Base-by-base conservation (phyloP, 1,284 basidiomycete genomes). In the Pascua guehoae region DNA sequence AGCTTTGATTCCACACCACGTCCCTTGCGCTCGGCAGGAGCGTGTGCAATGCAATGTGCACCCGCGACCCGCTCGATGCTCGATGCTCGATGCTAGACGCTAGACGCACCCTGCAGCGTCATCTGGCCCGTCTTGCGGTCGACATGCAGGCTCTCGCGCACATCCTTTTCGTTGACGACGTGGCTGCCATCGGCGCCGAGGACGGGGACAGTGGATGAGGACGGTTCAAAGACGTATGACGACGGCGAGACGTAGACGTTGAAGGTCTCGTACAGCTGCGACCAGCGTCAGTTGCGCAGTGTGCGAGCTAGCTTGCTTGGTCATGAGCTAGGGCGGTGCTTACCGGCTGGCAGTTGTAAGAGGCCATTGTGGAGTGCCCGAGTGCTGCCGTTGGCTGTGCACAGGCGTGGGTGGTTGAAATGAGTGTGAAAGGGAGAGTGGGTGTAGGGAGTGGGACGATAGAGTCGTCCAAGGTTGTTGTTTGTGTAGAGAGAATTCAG, bases 171-270 rank as follows among this genome's bases (percentile, higher is more conserved):
- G 47, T 66, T 68, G 47, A 65, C 62, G 39, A 69, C 32, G 12
- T 54, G 44, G 15, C 62, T 49, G 11, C 62, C 62, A 16, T 67
- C 62, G 54, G 44, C 52, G 14, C 51, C 54, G 41, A 69, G 65
- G 15, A 45, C 39, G 8, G 56, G 46, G 9, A 61, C 47, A 11
- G 65, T 59, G 7, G 68, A 64, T 8, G 66, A 69, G 11, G 72
- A 69, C 4, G 75, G 75, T 63, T 78, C 75, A 50, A 77, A 78
- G 45, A 77, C 70, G 52, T 78, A 78, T 2, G 72, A 62, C 15
- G 71, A 68, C 3, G 70, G 66, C 7, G 74, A 75, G 60, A 78
- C 70, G 64, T 78, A 78, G 45, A 78, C 69, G 59, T 77, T 76
- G 59, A 74, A 69, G 17, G 73, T 73, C 64, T 78, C 75, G 65